Evolutionary conservation across 306 rosid genomes (phyloP), one percentile per base, ranked within the genome.

Genomic region (Senna tora): DNA sequence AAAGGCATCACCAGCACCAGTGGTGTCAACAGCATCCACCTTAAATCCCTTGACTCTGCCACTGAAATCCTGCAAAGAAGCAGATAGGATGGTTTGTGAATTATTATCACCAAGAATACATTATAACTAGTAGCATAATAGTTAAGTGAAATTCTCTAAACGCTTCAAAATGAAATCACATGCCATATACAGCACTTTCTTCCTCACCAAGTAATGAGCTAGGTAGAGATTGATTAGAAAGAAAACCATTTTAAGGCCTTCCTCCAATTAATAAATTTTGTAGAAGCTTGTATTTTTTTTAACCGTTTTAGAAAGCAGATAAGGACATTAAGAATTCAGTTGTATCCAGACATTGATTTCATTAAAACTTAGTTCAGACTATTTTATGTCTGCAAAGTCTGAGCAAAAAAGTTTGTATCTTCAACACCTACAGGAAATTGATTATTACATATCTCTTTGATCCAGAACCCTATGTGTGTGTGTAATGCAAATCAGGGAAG

Each of bases 1-100:
- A 89, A 94, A 94, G n/a, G 97, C 96, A 73, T 94, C 98, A 71
- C 98, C 98, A 49, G 98, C 98, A 69, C 97, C 98, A 47, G 98
- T 94, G 25, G 96, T 85, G 85, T 94, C 97, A 71, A 94, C 88
- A 12, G 96, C 89, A 53, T 91, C 92, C 79, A 86, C 98, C 89
- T 86, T 87, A 67, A 87, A 46, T 71, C 97, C 98, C 73, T 75
- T 63, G 38, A 86, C 97, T 84, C 90, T 91, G 19, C 98, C 98
- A 69, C 78, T 82, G 77, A 91, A 94, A 25, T 86, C 90, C 98
- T 91, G 92, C 78, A 81, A 66, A 72, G 36, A 79, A 51, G 53
- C 15, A 47, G 45, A 71, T 9, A 63, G 47, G 32, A 15, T 17
- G 19, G 36, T 59, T 75, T 71, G 71, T 39, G 47, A 20, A 54